phyloP scores from a whole-genome alignment of 768 basidiomycete species.

The Leccinum uliginosum region DNA sequence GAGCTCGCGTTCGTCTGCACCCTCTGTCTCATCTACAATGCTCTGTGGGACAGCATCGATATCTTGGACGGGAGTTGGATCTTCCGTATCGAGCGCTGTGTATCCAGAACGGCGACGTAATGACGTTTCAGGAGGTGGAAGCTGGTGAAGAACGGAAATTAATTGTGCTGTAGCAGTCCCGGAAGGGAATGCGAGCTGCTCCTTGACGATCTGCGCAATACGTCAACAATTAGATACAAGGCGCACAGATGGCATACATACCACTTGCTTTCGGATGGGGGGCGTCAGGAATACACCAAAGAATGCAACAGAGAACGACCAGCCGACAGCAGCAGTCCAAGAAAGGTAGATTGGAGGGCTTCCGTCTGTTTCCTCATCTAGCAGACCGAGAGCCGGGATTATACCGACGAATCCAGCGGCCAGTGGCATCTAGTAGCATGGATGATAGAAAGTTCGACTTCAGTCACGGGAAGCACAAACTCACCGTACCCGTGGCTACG shows the following conservation, averaged over 20 bases:
- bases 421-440: slow-evolving; percentile 63
- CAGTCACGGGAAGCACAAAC: background rate
- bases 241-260: slow-evolving; percentile 37
- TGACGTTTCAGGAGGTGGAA: slow-evolving; percentile 61
- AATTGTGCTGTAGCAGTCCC: slow-evolving; percentile 96
- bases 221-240: slow-evolving; percentile 4
- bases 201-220: slow-evolving; percentile 73
- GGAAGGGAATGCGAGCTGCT: slow-evolving; percentile 90
- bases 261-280: slow-evolving; percentile 91
- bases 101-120: slow-evolving; percentile 59
- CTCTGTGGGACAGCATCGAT: slow-evolving; percentile 12
- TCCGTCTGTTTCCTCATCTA: slow-evolving; percentile 74
- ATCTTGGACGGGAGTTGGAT: slow-evolving; percentile 19
- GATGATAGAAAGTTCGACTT: background rate
- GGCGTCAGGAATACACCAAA: slow-evolving; percentile 99
- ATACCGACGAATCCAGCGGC: slow-evolving; percentile 91
- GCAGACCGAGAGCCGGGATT: slow-evolving; percentile 79
- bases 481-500: slow-evolving; percentile 79
- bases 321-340: slow-evolving; percentile 69
- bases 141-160: slow-evolving; percentile 81
- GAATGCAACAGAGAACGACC: slow-evolving; percentile 91
- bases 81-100: slow-evolving; percentile 34
- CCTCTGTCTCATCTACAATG: slow-evolving; percentile 26
- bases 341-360: slow-evolving; percentile 68
- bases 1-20: slow-evolving; percentile 38